These are phyloP conservation scores for Musa acuminata DNA, from an alignment of 176 grass and related monocot species.

Conservation along the genomic window DNA sequence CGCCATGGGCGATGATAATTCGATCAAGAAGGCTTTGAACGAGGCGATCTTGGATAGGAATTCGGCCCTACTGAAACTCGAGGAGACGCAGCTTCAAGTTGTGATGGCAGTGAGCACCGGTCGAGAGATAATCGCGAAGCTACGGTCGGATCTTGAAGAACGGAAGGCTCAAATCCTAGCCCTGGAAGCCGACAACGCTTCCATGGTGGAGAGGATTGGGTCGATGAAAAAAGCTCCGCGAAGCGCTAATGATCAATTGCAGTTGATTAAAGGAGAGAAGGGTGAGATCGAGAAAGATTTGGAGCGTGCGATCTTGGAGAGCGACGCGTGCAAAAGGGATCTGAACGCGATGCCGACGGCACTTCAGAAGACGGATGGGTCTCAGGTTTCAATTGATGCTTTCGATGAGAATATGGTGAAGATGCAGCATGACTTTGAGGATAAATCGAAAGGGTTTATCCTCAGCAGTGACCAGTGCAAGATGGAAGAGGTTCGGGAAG, in stretches of 20 bases:
- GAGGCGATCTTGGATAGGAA: background rate
- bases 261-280: background rate
- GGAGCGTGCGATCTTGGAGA: background rate
- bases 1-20: conserved; percentile 7
- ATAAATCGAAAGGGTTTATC: background rate
- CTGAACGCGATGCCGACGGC: background rate
- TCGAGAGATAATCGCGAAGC: conserved; percentile 13
- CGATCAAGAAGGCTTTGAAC: background rate
- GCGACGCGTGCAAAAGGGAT: background rate
- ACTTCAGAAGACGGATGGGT: background rate
- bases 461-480: background rate
- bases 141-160: background rate
- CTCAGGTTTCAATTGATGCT: background rate
- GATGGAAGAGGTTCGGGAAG: conserved; percentile 4
- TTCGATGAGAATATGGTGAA: background rate
- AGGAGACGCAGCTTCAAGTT: background rate
- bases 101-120: background rate
- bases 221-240: background rate
- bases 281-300: background rate
- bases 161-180: background rate
- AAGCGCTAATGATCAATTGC: background rate
- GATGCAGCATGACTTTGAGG: background rate
- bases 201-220: background rate
- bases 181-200: background rate
- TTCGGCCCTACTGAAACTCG: background rate